phyloP scores from a whole-genome alignment of 176 grass and related monocot species.

The Panicum miliaceum region DNA sequence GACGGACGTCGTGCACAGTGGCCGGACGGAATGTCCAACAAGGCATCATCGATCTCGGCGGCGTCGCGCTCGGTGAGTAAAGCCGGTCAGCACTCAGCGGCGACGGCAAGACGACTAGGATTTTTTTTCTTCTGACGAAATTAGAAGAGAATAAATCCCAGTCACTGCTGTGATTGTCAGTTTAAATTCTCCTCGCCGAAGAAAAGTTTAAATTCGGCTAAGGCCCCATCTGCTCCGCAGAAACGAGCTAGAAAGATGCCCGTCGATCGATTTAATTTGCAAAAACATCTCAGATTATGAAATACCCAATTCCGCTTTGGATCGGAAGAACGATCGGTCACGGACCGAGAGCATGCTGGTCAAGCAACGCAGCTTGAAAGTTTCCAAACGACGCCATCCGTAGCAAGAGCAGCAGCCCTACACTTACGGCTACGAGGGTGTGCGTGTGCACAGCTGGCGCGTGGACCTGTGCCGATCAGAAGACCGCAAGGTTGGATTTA shows the following conservation, averaged over 20 bases:
- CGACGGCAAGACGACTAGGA: too few relatives aligned
- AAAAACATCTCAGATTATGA: neutral
- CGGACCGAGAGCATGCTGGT: neutral
- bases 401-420: neutral
- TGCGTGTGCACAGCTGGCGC: slow-evolving; percentile 2
- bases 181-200: too few relatives aligned
- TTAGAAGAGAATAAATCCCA: neutral
- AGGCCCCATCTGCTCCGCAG: neutral
- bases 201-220: too few relatives aligned
- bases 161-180: neutral
- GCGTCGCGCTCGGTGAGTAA: neutral
- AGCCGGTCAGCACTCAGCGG: too few relatives aligned
- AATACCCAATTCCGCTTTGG: neutral
- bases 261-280: neutral
- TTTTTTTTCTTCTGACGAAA: too few relatives aligned
- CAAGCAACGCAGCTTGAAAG: slow-evolving; percentile 18
- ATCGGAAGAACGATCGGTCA: neutral
- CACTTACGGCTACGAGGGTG: neutral
- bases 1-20: neutral
- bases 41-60: neutral
- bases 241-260: neutral
- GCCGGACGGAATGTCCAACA: neutral
- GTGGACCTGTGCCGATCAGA: neutral
- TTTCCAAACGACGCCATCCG: neutral
- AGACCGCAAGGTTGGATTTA: neutral